Percentiles rank a stretch among this genome's conserved stretches.
These are phyloP conservation scores for Fusarium cyanostomum DNA, from an alignment of 2,329 filamentous ascomycete species.

Conservation along the genomic window DNA sequence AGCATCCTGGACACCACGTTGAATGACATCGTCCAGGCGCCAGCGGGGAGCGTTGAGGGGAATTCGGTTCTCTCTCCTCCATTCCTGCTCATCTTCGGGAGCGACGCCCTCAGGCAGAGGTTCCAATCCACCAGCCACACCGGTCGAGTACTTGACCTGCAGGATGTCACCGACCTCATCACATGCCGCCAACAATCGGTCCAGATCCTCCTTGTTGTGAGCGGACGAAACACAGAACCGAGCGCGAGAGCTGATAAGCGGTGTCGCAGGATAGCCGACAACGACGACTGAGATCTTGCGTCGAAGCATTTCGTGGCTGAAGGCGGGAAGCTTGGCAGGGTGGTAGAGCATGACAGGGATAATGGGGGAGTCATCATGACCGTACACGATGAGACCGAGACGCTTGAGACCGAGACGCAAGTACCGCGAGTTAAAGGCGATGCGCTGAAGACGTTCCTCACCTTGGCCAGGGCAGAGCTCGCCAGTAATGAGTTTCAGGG, in stretches of 20 bases:
- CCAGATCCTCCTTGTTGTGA: constrained; percentile 98
- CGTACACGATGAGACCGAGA: constrained; percentile 95
- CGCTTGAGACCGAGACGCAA: constrained; percentile 97
- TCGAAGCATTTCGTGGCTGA: constrained; percentile 98
- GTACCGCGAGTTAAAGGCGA: constrained; percentile 98
- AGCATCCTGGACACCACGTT: constrained; percentile 77
- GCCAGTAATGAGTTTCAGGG: constrained; percentile 88
- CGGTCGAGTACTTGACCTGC: constrained; percentile 97
- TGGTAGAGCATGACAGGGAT: constrained; percentile 95
- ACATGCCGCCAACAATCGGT: constrained; percentile 86
- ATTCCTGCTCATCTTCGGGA: constrained; percentile 76
- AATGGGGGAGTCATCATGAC: constrained; percentile 97
- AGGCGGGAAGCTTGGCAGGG: constrained; percentile 98
- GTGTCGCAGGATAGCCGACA: constrained; percentile 96
- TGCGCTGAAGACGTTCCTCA: constrained; percentile 91
- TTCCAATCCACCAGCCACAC: constrained; percentile 87
- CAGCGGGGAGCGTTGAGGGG: constrained; percentile 82
- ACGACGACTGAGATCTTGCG: constrained; percentile 98
- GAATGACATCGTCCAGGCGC: constrained; percentile 84
- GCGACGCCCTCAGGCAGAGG: constrained; percentile 77
- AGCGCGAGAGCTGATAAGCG: constrained; percentile 91
- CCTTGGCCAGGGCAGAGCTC: constrained; percentile 90
- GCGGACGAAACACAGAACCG: constrained; percentile 96
- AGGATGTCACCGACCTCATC: constrained; percentile 92
- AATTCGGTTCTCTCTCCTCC: constrained; percentile 68